Percentiles rank a stretch among this genome's conserved stretches.
Conservation (phyloP, 306 rosid genomes). For the Malus asiatica region DNA sequence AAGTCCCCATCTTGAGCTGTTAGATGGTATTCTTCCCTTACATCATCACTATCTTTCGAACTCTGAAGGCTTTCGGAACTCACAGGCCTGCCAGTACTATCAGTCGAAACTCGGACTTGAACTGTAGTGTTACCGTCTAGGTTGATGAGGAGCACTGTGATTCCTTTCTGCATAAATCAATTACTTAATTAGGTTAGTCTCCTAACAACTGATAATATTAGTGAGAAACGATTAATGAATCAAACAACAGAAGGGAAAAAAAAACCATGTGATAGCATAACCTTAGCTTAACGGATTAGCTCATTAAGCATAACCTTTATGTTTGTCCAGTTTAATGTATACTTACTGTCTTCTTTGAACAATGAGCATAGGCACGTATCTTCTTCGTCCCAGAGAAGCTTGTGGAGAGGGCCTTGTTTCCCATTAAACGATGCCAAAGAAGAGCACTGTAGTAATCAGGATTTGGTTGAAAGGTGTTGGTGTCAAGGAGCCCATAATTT, state of each 20-base stretch:
- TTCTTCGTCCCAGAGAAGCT: constrained; percentile 42
- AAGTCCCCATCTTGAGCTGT: constrained; percentile 41
- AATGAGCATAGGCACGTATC: constrained; percentile 54
- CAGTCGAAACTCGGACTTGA: constrained; percentile 21
- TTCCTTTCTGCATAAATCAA: constrained; percentile 39
- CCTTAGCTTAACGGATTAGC: neutral
- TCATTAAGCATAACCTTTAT: neutral
- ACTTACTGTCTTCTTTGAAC: constrained; percentile 54
- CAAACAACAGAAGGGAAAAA: too few species aligned
- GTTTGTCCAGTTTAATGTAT: neutral
- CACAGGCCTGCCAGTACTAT: neutral
- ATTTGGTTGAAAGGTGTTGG: constrained; percentile 44
- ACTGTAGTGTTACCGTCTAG: constrained; percentile 39
- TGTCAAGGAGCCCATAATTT: constrained; percentile 57
- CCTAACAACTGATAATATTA: too few species aligned
- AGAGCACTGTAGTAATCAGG: constrained; percentile 73
- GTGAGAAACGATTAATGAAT: too few species aligned
- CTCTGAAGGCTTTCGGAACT: constrained; percentile 3
- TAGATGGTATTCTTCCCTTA: constrained; percentile 63
- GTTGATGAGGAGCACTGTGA: constrained; percentile 53
- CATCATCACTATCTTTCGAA: neutral
- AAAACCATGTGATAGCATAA: too few species aligned
- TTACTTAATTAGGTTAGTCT: neutral
- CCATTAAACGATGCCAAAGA: constrained; percentile 69
- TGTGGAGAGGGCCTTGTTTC: constrained; percentile 43